These are phyloP conservation scores for Emiliania huxleyi DNA, from an alignment of 78 protist species.

Conservation along the genomic window DNA sequence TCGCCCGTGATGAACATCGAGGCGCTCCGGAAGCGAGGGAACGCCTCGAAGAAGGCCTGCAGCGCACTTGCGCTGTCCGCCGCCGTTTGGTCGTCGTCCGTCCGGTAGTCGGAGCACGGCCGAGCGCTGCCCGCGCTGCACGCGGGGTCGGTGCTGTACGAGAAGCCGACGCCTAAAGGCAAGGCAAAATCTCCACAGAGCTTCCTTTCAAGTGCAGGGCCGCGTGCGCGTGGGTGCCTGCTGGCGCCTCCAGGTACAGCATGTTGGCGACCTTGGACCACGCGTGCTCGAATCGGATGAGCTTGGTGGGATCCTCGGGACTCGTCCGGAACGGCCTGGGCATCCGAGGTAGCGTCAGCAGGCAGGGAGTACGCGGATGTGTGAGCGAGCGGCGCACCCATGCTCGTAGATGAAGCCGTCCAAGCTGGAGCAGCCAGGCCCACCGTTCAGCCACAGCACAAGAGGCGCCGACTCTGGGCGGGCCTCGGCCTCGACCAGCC, in stretches of 20 bases:
- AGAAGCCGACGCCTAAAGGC: constrained; percentile 65
- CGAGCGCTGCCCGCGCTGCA: no score
- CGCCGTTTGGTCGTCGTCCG: constrained; percentile 44
- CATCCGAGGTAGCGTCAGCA: no score
- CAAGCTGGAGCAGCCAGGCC: constrained; percentile 63
- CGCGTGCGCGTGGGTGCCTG: no score
- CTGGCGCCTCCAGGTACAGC: no score
- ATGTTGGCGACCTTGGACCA: no score
- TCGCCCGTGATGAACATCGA: constrained; percentile 68
- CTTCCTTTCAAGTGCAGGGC: no score
- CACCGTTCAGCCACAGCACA: constrained; percentile 70
- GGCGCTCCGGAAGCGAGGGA: constrained; percentile 33
- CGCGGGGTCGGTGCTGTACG: not conserved
- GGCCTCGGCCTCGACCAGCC: no score
- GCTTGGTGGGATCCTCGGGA: not conserved
- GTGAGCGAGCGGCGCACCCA: not conserved
- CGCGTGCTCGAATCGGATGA: constrained; percentile 17
- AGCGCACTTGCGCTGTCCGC: constrained; percentile 44
- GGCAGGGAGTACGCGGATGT: constrained; percentile 14
- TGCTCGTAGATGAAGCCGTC: constrained; percentile 8
- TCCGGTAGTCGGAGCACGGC: no score
- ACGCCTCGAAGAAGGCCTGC: constrained; percentile 31
- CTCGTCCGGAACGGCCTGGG: constrained; percentile 63
- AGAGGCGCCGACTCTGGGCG: not conserved
- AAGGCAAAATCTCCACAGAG: constrained; percentile 57